Percentiles rank a stretch among this genome's conserved stretches.
Conservation (phyloP, 305 asterid species). For the Euphrasia arctica region DNA sequence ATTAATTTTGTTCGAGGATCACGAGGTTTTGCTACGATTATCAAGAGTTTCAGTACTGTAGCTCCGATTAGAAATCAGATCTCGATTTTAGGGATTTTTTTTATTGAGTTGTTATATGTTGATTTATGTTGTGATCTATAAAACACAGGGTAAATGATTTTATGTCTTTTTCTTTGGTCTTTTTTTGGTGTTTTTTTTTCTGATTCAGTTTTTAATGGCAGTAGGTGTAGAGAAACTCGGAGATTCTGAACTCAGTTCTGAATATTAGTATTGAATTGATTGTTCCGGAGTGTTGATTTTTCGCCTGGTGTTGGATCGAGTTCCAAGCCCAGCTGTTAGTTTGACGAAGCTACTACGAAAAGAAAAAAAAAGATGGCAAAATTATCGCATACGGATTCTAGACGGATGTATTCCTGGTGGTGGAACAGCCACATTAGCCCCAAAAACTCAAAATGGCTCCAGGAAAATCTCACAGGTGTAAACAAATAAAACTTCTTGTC, state of each 20-base stretch:
- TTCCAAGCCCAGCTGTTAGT: constrained; percentile 17
- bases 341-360: constrained; percentile 19
- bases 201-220: constrained; percentile 10
- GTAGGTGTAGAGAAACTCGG: constrained; percentile 23
- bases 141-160: constrained; percentile 27
- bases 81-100: constrained; percentile 19
- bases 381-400: constrained; percentile 57
- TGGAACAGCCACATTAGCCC: constrained; percentile 99
- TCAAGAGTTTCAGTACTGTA: constrained; percentile 24
- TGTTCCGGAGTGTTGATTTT: constrained; percentile 24
- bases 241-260: constrained; percentile 41
- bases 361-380: constrained; percentile 55
- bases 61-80: constrained; percentile 31
- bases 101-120: not conserved
- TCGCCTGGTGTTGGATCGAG: constrained; percentile 12
- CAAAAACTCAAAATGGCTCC: constrained; percentile 97
- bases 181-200: not conserved
- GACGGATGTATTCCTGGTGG: constrained; percentile 99
- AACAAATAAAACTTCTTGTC: constrained; percentile 6
- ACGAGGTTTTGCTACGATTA: constrained; percentile 29
- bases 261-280: constrained; percentile 40
- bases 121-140: constrained; percentile 25
- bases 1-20: constrained; percentile 24
- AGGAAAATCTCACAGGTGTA: constrained; percentile 96
- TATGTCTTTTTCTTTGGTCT: constrained; percentile 14